These are phyloP conservation scores for Kokia cookei DNA, from an alignment of 441 rosid species.

Conservation along the genomic window DNA sequence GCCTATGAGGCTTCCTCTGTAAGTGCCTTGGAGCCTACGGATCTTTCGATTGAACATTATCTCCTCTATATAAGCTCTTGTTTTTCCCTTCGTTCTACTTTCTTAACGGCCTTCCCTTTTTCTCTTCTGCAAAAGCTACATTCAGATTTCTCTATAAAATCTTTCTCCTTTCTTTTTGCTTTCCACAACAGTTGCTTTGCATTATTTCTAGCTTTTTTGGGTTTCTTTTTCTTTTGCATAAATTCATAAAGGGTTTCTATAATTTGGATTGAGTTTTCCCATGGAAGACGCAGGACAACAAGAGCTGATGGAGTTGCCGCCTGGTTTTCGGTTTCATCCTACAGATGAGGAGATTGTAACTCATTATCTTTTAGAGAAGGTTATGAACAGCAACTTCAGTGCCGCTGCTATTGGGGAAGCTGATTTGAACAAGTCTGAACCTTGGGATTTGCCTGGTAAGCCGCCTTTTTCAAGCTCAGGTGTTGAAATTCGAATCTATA, in stretches of 20 bases:
- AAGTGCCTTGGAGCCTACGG: slow-evolving; percentile 69
- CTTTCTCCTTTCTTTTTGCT: slow-evolving; percentile 2
- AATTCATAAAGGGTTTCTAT: not conserved
- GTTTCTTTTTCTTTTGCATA: not conserved
- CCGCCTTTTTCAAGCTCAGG: not conserved
- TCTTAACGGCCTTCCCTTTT: slow-evolving; percentile 42
- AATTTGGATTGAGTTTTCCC: not conserved
- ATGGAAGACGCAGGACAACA: slow-evolving; percentile 50
- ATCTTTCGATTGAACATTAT: slow-evolving; percentile 27
- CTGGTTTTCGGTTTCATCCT: slow-evolving; percentile 93
- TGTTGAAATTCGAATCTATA: not conserved
- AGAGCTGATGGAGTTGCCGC: slow-evolving; percentile 63
- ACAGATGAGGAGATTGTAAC: slow-evolving; percentile 89
- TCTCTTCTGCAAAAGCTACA: slow-evolving; percentile 7
- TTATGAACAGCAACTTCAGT: slow-evolving; percentile 47
- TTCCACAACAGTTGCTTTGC: not conserved
- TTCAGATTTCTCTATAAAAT: slow-evolving; percentile 3
- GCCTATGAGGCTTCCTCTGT: slow-evolving; percentile 30
- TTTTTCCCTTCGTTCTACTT: slow-evolving; percentile 30
- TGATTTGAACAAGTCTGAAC: slow-evolving; percentile 91
- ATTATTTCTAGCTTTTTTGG: not conserved
- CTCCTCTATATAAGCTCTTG: slow-evolving; percentile 51
- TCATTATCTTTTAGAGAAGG: slow-evolving; percentile 68
- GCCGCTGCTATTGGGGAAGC: slow-evolving; percentile 75
- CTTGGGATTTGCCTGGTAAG: slow-evolving; percentile 96